Percentiles rank a stretch among this genome's conserved stretches.
Evolutionary conservation across 2,329 filamentous ascomycete genomes (phyloP).

Genomic region (Ceratocystis eucalypticola): DNA sequence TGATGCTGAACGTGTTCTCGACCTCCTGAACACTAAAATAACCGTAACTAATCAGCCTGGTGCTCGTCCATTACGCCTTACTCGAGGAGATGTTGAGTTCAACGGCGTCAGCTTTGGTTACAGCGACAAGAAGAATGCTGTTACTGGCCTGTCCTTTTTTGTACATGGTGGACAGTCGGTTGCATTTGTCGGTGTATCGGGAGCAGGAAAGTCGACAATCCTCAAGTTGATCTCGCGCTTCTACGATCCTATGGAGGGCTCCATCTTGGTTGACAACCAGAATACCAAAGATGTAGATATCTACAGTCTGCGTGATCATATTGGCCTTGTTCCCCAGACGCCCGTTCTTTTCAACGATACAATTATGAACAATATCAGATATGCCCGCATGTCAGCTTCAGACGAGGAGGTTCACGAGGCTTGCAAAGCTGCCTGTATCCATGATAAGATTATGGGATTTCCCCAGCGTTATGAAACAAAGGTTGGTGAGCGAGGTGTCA

Average conservation of each 20-base stretch:
- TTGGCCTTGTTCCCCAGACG: conserved; percentile 44
- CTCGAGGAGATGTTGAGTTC: conserved; percentile 42
- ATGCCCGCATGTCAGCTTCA: conserved; percentile 39
- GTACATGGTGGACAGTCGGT: conserved; percentile 40
- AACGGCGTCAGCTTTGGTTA: conserved; percentile 44
- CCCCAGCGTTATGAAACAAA: conserved; percentile 39
- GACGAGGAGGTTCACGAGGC: conserved; percentile 43
- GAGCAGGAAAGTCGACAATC: conserved; percentile 46
- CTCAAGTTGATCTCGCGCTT: conserved; percentile 46
- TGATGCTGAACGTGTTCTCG: conserved; percentile 43
- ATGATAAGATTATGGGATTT: conserved; percentile 44
- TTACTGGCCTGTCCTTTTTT: conserved; percentile 40
- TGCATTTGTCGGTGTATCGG: conserved; percentile 47
- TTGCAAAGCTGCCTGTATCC: conserved; percentile 42
- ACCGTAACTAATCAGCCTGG: conserved; percentile 39
- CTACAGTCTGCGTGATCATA: conserved; percentile 37
- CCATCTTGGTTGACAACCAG: conserved; percentile 42
- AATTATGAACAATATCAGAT: conserved; percentile 46
- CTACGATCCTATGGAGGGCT: conserved; percentile 42
- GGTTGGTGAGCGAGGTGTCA: conserved; percentile 41
- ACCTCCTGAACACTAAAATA: conserved; percentile 45
- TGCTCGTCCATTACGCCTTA: conserved; percentile 37
- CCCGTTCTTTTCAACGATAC: conserved; percentile 45
- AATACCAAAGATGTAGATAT: conserved; percentile 42
- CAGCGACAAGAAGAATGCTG: conserved; percentile 44